A percentile compares a stretch with the other conserved stretches of the same genome.
These are phyloP conservation scores for Eimeria praecox DNA, from an alignment of 169 alveolate genomes.

Conservation along the genomic window DNA sequence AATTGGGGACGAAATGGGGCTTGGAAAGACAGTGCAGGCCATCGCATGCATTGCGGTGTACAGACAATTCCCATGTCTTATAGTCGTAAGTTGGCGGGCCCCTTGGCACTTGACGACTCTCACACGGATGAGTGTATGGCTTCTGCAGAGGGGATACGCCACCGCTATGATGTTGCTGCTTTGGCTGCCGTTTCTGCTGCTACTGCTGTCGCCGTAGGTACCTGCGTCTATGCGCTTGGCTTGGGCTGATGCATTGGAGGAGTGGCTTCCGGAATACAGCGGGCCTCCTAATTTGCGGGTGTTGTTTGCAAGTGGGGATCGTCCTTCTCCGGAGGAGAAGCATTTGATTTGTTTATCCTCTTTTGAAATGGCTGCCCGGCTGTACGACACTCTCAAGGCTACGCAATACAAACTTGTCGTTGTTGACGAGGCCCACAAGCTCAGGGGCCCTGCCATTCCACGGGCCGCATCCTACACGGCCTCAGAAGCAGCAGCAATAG, in stretches of 20 bases:
- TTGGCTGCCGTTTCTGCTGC: background rate
- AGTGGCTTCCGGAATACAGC: constrained; percentile 73
- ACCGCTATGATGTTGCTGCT: background rate
- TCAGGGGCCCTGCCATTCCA: constrained; percentile 74
- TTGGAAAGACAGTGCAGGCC: constrained; percentile 99
- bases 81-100: constrained; percentile 62
- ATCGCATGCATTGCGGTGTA: constrained; percentile 95
- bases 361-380: constrained; percentile 76
- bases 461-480: constrained; percentile 42
- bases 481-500: constrained; percentile 67
- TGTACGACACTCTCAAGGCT: constrained; percentile 65
- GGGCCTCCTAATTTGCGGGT: constrained; percentile 62
- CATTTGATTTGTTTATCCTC: constrained; percentile 72
- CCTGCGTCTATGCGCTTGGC: constrained; percentile 78
- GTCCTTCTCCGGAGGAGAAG: constrained; percentile 47
- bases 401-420: constrained; percentile 73
- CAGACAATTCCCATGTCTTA: constrained; percentile 83
- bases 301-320: constrained; percentile 74
- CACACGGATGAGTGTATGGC: background rate
- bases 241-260: constrained; percentile 80
- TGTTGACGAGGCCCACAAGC: constrained; percentile 82
- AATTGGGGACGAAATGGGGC: constrained; percentile 99
- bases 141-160: background rate
- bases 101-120: background rate
- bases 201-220: constrained; percentile 18